Conservation (phyloP, 2,329 filamentous ascomycete genomes). For the Leptosphaerulina australis region DNA sequence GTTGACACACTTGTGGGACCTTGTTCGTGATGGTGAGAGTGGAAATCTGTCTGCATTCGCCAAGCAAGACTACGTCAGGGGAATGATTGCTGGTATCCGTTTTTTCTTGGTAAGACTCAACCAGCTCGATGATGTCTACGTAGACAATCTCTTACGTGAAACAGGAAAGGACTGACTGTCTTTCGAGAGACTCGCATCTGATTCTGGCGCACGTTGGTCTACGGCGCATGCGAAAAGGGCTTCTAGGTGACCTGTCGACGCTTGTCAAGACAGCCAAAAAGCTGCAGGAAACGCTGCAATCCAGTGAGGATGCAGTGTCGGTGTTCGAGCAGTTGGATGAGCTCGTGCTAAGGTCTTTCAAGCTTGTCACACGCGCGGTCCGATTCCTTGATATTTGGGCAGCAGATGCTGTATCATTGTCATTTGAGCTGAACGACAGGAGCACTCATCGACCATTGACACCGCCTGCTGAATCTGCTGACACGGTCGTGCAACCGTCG, state of each 20-base stretch:
- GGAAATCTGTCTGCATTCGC: slow-evolving; percentile 80
- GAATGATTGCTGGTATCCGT: slow-evolving; percentile 89
- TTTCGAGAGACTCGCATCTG: slow-evolving; percentile 78
- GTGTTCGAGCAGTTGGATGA: slow-evolving; percentile 84
- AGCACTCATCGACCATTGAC: slow-evolving; percentile 46
- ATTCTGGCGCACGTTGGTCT: slow-evolving; percentile 78
- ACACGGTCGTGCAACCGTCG: slow-evolving; percentile 38
- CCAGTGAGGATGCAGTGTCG: slow-evolving; percentile 45
- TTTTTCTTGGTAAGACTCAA: slow-evolving; percentile 75
- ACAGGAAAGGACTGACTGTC: slow-evolving; percentile 85
- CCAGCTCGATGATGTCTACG: not conserved
- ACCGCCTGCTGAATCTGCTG: slow-evolving; percentile 47
- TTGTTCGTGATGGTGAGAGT: slow-evolving; percentile 77
- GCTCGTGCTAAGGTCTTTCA: slow-evolving; percentile 92
- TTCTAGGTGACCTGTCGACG: slow-evolving; percentile 86
- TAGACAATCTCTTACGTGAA: slow-evolving; percentile 24
- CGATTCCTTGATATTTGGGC: slow-evolving; percentile 87
- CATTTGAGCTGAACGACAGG: slow-evolving; percentile 42
- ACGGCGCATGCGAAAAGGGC: slow-evolving; percentile 79
- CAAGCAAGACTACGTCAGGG: slow-evolving; percentile 92
- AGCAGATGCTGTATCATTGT: slow-evolving; percentile 61
- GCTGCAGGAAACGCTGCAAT: slow-evolving; percentile 72
- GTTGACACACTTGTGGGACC: slow-evolving; percentile 89
- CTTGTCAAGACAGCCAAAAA: slow-evolving; percentile 88
- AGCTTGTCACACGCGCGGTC: slow-evolving; percentile 88